Evolutionary conservation across 352 stramenopile genomes (phyloP).

Genomic region (Blastocystis sp.): DNA sequence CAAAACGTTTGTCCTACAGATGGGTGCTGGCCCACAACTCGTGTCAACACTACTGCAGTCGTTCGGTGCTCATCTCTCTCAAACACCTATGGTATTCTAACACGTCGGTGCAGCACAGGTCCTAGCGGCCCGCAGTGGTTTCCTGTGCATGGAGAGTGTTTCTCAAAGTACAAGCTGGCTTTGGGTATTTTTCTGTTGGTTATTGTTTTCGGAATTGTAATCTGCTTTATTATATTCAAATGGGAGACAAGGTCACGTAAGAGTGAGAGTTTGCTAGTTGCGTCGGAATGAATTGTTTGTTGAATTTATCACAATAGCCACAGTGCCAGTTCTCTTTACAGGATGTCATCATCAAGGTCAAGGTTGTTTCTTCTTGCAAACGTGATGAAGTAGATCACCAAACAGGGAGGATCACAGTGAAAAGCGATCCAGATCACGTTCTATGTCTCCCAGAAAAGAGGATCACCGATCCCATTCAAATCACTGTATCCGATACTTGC

Average conservation of each 20-base stretch:
- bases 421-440: not conserved
- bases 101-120: not conserved
- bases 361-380: not conserved
- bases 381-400: not conserved
- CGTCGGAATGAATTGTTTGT: not conserved
- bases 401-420: not conserved
- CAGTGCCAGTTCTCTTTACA: not conserved
- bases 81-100: not conserved
- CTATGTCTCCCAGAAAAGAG: not conserved
- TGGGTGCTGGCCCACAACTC: not conserved
- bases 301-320: not conserved
- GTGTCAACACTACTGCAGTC: not conserved
- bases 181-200: not conserved
- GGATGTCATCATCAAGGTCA: not conserved
- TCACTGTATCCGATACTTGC: not conserved
- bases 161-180: not conserved
- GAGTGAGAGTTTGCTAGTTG: not conserved
- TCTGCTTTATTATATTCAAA: not conserved
- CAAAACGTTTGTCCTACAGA: not conserved
- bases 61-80: not conserved
- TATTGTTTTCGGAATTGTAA: not conserved
- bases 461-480: not conserved
- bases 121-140: not conserved
- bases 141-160: not conserved
- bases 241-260: not conserved